Conservation (phyloP, 441 rosid species). For the Eugenia klotzschiana region DNA sequence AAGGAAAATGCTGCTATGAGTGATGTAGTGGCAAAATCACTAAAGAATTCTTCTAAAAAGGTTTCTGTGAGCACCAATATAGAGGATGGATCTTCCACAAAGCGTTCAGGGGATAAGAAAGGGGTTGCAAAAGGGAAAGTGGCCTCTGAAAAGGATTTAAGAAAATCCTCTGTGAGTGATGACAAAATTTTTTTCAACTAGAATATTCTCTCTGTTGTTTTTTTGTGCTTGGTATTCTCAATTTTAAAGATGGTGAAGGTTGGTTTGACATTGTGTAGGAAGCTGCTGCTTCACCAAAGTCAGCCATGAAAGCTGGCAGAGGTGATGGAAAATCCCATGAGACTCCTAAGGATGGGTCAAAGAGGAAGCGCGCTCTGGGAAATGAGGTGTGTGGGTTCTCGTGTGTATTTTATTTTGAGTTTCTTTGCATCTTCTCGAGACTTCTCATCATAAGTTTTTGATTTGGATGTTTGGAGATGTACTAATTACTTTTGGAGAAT, state of each 20-base stretch:
- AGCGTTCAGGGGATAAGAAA: conserved; percentile 40
- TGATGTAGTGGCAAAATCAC: conserved; percentile 41
- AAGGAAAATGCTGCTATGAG: conserved; percentile 28
- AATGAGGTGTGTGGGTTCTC: conserved; percentile 31
- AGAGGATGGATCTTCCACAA: conserved; percentile 33
- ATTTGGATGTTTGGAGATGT: neutral
- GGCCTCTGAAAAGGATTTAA: conserved; percentile 21
- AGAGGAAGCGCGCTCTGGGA: conserved; percentile 45
- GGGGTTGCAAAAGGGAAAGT: conserved; percentile 24
- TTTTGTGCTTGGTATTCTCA: neutral
- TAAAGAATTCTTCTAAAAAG: conserved; percentile 43
- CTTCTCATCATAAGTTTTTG: neutral
- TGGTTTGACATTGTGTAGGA: conserved; percentile 26
- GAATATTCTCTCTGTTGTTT: neutral
- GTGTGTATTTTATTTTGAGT: neutral
- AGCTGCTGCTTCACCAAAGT: conserved; percentile 43
- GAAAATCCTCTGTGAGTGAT: conserved; percentile 35
- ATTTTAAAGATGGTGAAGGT: neutral
- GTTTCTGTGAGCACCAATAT: conserved; percentile 21
- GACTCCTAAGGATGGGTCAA: conserved; percentile 41
- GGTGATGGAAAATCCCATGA: conserved; percentile 37
- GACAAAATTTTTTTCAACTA: conserved; percentile 24
- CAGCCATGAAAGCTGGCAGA: conserved; percentile 26
- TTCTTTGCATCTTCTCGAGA: neutral
- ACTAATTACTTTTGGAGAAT: neutral